A percentile compares a stretch with the other conserved stretches of the same genome.
These are phyloP conservation scores for Parietaria judaica DNA, from an alignment of 306 rosid species.

Conservation along the genomic window DNA sequence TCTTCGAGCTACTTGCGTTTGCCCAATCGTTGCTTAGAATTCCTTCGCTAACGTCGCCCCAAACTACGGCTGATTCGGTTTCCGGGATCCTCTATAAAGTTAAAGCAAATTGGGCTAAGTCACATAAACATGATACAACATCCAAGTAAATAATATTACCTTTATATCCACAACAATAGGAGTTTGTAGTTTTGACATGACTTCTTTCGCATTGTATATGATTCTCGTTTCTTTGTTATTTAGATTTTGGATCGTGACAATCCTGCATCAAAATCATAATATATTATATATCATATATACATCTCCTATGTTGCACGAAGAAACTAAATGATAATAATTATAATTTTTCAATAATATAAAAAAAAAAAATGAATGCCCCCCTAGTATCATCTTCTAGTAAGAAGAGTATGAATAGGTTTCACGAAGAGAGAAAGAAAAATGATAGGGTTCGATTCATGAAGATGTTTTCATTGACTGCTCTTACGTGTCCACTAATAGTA, in stretches of 20 bases:
- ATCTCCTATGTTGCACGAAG: too few species aligned
- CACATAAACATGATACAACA: background rate
- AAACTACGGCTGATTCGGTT: slow-evolving; percentile 67
- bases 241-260: slow-evolving; percentile 42
- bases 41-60: slow-evolving; percentile 68
- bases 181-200: slow-evolving; percentile 53
- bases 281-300: too few species aligned
- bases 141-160: slow-evolving; percentile 27
- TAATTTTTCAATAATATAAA: too few species aligned
- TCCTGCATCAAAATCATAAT: slow-evolving; percentile 28
- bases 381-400: too few species aligned
- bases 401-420: too few species aligned
- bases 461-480: too few species aligned
- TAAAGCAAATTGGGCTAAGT: background rate
- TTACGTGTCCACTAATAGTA: too few species aligned
- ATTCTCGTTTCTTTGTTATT: slow-evolving; percentile 37
- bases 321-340: background rate
- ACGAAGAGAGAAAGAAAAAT: too few species aligned
- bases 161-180: slow-evolving; percentile 40
- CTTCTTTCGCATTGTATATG: slow-evolving; percentile 66
- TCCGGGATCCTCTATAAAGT: slow-evolving; percentile 40
- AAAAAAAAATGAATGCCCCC: too few species aligned
- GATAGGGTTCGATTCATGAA: too few species aligned
- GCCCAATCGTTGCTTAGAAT: slow-evolving; percentile 62
- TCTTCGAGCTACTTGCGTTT: slow-evolving; percentile 74